Evolutionary conservation across 2,329 filamentous ascomycete genomes (phyloP).

Genomic region (Monosporascus sp.): DNA sequence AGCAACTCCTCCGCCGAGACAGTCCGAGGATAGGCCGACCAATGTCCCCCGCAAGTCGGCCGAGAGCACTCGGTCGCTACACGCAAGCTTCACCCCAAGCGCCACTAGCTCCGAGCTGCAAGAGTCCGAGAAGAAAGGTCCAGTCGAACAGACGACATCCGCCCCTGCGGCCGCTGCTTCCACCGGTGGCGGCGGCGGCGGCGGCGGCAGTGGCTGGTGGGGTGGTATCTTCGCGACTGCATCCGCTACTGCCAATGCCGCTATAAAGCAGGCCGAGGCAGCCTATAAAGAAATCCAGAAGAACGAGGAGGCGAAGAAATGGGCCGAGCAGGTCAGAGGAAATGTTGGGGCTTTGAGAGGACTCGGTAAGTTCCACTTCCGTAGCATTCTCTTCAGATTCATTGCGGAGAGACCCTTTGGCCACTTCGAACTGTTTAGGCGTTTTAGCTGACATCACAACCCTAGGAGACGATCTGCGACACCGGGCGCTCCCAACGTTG

Average conservation of each 20-base stretch:
- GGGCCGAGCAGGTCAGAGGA: slow-evolving; percentile 88
- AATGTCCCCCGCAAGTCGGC: slow-evolving; percentile 61
- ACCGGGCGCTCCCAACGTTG: slow-evolving; percentile 87
- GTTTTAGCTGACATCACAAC: slow-evolving; percentile 7
- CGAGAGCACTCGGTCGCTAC: slow-evolving; percentile 68
- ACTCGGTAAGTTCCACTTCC: slow-evolving; percentile 52
- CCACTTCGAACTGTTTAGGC: not conserved
- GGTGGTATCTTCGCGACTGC: slow-evolving; percentile 78
- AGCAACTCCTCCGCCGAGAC: slow-evolving; percentile 45
- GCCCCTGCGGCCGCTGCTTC: slow-evolving; percentile 14
- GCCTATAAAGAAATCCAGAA: slow-evolving; percentile 93
- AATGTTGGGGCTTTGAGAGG: slow-evolving; percentile 76
- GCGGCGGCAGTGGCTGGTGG: slow-evolving; percentile 74
- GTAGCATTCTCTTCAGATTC: not conserved
- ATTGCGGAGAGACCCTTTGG: not conserved
- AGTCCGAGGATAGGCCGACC: slow-evolving; percentile 59
- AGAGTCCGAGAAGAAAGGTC: slow-evolving; percentile 49
- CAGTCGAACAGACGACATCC: slow-evolving; percentile 36
- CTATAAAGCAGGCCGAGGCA: slow-evolving; percentile 86
- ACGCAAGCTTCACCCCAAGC: slow-evolving; percentile 66
- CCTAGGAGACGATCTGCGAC: slow-evolving; percentile 77
- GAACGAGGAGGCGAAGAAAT: slow-evolving; percentile 93
- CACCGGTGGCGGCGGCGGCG: slow-evolving; percentile 50
- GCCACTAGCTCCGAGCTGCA: slow-evolving; percentile 58
- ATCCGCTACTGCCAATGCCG: slow-evolving; percentile 56